Evolutionary conservation across 305 asterid genomes (phyloP), one percentile per base, ranked within the genome.

Genomic region (Plantago rigida): DNA sequence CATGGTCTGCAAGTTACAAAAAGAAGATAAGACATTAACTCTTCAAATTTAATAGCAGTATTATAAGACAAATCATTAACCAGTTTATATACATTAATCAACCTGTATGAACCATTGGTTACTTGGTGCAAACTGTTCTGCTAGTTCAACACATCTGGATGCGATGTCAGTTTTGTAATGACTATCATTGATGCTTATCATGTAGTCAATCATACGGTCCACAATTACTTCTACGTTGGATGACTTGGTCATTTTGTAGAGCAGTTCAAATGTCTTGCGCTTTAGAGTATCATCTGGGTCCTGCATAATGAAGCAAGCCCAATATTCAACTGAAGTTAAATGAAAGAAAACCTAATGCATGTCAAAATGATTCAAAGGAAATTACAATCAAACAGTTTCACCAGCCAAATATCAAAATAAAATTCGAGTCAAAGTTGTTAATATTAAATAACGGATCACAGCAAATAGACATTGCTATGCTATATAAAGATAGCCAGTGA

Each of bases 101-200:
- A 92, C 99, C 99, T 82, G 89, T 75, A 89, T 89, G 75, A 93
- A 93, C 99, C 99, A 93, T 60, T 82, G 92, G 83, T 93, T 93
- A 85, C 99, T 93, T 51, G 97, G 96, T 41, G 99, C 97, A 64
- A 89, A 93, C 72, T 93, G 99, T 72, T 93, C 99, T 6, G 94
- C 99, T 65, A 93, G 94, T 71, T 93, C 99, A 59, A 92, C 94
- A 72, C 96, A 88, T 78, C 95, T 87, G 65, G 98, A 92, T 67
- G 98, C 98, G 72, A 88, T 92, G 81, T 92, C 98, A 34, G 95
- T 86, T 84, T 89, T 88, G 80, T 83, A 86, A 78, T 92, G 98
- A 70, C 64, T 82, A 65, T 92, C 98, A 53, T 60, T 92, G 66
- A 92, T 83, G 82, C 84, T 86, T 75, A 88, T 88, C 98, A 86